phyloP scores from a whole-genome alignment of 2,329 filamentous ascomycete species.

The Penicillium sp. region DNA sequence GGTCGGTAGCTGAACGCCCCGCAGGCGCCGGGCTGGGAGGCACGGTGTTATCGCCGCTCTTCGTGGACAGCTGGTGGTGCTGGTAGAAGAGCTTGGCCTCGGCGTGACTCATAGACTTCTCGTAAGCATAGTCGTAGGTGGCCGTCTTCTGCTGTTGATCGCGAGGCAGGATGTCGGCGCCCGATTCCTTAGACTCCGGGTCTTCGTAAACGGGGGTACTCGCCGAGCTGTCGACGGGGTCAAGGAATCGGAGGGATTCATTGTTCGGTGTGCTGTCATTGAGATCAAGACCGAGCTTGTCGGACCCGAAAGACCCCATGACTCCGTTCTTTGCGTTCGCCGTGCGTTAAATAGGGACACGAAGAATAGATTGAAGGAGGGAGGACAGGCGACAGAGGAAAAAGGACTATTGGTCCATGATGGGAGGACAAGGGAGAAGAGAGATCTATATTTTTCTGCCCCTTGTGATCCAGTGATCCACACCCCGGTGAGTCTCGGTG shows the following conservation, averaged over 20 bases:
- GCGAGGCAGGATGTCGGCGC: constrained; percentile 34
- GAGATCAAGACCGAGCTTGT: constrained; percentile 15
- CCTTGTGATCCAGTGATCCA: background rate
- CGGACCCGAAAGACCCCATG: constrained; percentile 23
- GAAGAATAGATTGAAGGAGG: background rate
- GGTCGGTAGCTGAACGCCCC: constrained; percentile 13
- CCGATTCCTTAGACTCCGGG: constrained; percentile 6
- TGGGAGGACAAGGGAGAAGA: background rate
- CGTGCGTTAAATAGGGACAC: background rate
- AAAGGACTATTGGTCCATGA: background rate
- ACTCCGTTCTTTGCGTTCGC: background rate
- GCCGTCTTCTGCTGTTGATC: constrained; percentile 66
- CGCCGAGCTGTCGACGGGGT: constrained; percentile 6
- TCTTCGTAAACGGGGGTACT: constrained; percentile 11
- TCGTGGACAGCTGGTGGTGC: constrained; percentile 69
- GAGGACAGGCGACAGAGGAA: background rate
- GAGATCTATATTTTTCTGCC: background rate
- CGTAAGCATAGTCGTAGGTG: constrained; percentile 88
- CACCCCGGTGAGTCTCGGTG: background rate
- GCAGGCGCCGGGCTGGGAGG: constrained; percentile 35
- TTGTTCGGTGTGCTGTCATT: constrained; percentile 21
- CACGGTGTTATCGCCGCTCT: constrained; percentile 35
- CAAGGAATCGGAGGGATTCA: constrained; percentile 6
- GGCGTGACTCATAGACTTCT: constrained; percentile 90
- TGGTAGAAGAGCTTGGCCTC: constrained; percentile 97